These are phyloP conservation scores for Candida sithepensis DNA, from an alignment of 805 yeast species.

Conservation along the genomic window DNA sequence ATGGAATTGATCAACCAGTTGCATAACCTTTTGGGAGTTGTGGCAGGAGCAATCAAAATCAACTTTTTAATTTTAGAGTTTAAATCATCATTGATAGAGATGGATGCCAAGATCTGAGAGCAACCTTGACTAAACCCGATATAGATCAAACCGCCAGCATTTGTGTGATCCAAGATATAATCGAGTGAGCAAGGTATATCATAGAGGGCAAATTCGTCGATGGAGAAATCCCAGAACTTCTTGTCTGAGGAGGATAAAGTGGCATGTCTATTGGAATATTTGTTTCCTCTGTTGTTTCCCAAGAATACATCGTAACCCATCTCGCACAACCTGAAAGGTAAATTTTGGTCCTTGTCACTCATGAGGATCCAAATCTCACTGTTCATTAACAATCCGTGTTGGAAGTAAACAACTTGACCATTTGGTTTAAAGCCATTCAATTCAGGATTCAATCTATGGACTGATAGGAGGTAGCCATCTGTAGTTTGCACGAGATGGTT, in stretches of 20 bases:
- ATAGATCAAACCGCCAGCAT: slow-evolving; percentile 49
- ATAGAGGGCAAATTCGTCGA: slow-evolving; percentile 88
- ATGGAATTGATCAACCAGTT: slow-evolving; percentile 75
- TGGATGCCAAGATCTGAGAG: slow-evolving; percentile 87
- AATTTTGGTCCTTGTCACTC: slow-evolving; percentile 38
- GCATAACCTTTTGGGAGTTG: slow-evolving; percentile 84
- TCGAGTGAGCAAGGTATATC: slow-evolving; percentile 87
- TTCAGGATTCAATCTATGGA: slow-evolving; percentile 59
- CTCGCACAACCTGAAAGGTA: slow-evolving; percentile 76
- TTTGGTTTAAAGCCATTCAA: slow-evolving; percentile 29
- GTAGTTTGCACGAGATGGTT: slow-evolving; percentile 73
- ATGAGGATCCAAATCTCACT: slow-evolving; percentile 63
- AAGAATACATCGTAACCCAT: slow-evolving; percentile 92
- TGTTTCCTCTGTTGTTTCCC: slow-evolving; percentile 91
- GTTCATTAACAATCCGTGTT: slow-evolving; percentile 89
- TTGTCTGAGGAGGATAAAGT: slow-evolving; percentile 34
- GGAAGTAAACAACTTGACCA: slow-evolving; percentile 68
- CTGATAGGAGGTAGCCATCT: slow-evolving; percentile 72
- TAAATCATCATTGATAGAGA: slow-evolving; percentile 66
- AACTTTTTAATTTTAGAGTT: slow-evolving; percentile 50
- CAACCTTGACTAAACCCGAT: slow-evolving; percentile 95
- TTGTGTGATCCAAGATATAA: slow-evolving; percentile 59
- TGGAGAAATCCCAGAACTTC: slow-evolving; percentile 85
- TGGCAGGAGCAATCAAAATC: slow-evolving; percentile 78
- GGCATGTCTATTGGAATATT: slow-evolving; percentile 80